A percentile compares a stretch with the other conserved stretches of the same genome.
Evolutionary conservation across 1,139 yeast species (phyloP).

Genomic region (Lodderomyces jiufengensis): DNA sequence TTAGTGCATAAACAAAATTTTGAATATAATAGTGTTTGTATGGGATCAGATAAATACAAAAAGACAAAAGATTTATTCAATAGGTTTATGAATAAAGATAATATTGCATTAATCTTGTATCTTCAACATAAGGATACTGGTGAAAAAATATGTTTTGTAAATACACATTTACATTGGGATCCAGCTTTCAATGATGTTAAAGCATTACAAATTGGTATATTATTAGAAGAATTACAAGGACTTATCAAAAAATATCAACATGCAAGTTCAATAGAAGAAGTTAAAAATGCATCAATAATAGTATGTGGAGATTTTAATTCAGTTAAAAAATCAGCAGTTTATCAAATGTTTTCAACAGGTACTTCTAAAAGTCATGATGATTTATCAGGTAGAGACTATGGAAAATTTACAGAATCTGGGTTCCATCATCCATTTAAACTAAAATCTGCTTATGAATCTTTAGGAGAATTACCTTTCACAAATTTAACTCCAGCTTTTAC

Average conservation of each 20-base stretch:
- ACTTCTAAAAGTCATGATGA: conserved; percentile 71
- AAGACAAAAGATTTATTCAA: conserved; percentile 93
- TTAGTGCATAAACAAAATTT: conserved; percentile 68
- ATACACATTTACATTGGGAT: conserved; percentile 98
- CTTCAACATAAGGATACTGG: conserved; percentile 74
- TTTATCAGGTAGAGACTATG: conserved; percentile 83
- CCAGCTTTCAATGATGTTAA: conserved; percentile 96
- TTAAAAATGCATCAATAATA: conserved; percentile 67
- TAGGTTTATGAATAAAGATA: conserved; percentile 94
- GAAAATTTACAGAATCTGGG: conserved; percentile 86
- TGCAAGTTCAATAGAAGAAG: conserved; percentile 46
- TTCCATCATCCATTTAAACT: conserved; percentile 77
- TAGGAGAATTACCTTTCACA: conserved; percentile 92
- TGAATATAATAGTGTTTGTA: conserved; percentile 85
- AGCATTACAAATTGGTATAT: conserved; percentile 88
- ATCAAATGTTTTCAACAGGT: conserved; percentile 82
- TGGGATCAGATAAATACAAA: conserved; percentile 84
- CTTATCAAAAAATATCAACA: conserved; percentile 52
- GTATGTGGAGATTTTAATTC: conserved; percentile 98
- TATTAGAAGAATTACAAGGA: conserved; percentile 80
- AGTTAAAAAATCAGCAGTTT: conserved; percentile 82
- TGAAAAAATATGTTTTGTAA: conserved; percentile 69
- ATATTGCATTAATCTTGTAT: conserved; percentile 78
- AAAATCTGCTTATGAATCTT: conserved; percentile 77
- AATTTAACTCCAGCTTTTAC: conserved; percentile 92